These are phyloP conservation scores for Lentinus tigrinus DNA, from an alignment of 768 basidiomycete genomes.

Conservation along the genomic window DNA sequence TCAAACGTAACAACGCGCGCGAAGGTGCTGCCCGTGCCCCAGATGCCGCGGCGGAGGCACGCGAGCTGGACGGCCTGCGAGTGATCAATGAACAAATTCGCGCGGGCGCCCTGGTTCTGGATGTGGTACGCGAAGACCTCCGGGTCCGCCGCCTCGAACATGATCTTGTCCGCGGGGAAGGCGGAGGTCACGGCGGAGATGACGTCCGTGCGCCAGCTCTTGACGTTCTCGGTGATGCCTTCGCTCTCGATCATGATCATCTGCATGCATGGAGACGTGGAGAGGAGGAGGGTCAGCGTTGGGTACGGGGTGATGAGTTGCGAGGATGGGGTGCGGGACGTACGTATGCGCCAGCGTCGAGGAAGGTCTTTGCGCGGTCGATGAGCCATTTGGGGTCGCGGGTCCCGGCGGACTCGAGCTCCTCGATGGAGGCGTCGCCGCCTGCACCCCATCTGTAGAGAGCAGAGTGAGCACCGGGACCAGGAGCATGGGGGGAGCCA, in stretches of 20 bases:
- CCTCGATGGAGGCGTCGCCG: conserved; percentile 38
- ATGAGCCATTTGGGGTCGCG: conserved; percentile 41
- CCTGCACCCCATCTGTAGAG: conserved; percentile 38
- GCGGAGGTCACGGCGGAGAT: conserved; percentile 40
- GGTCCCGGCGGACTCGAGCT: conserved; percentile 40
- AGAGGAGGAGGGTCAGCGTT: not conserved
- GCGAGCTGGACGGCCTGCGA: conserved; percentile 45
- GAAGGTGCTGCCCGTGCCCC: conserved; percentile 45
- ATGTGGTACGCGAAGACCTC: conserved; percentile 45
- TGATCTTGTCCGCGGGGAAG: conserved; percentile 42
- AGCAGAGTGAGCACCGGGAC: not conserved
- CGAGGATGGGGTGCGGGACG: not conserved
- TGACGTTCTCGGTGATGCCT: conserved; percentile 47
- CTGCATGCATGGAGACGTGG: too few species aligned
- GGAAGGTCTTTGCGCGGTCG: conserved; percentile 38
- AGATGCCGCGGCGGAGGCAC: conserved; percentile 43
- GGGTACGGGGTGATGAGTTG: not conserved
- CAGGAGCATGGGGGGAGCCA: not conserved
- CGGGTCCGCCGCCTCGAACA: conserved; percentile 48
- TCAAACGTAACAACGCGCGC: conserved; percentile 43
- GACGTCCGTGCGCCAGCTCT: conserved; percentile 41
- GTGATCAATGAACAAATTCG: conserved; percentile 45
- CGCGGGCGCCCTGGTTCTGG: conserved; percentile 41
- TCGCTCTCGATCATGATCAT: conserved; percentile 49
- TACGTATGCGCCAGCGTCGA: conserved; percentile 39